A percentile compares a stretch with the other conserved stretches of the same genome.
phyloP scores from a whole-genome alignment of 768 basidiomycete genomes.

The Rhodotorula toruloides region DNA sequence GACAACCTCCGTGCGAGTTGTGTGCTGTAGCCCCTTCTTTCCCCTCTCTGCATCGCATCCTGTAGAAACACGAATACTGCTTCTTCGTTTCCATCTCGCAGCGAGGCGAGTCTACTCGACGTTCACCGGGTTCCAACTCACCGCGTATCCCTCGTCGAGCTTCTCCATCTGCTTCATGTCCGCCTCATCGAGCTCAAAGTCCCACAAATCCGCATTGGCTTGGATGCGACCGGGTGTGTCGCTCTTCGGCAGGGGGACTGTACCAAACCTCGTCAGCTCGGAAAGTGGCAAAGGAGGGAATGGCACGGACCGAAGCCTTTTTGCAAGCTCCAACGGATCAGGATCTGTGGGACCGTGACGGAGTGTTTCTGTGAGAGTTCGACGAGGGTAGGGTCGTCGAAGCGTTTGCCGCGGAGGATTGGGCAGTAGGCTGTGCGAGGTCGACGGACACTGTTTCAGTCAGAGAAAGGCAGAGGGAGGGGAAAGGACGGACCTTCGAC shows the following conservation, averaged over 20 bases:
- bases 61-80: no score
- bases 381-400: conserved; percentile 53
- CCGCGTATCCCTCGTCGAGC: conserved; percentile 66
- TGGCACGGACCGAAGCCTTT: conserved; percentile 41
- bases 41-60: not conserved
- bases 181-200: conserved; percentile 62
- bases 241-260: conserved; percentile 74
- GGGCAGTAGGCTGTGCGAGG: conserved; percentile 62
- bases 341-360: conserved; percentile 49
- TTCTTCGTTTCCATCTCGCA: no score
- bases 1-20: conserved; percentile 12
- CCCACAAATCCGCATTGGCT: conserved; percentile 64
- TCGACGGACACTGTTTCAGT: no score
- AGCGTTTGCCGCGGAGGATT: conserved; percentile 54
- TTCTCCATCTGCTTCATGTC: conserved; percentile 64
- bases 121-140: conserved; percentile 71
- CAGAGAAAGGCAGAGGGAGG: no score
- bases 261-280: not conserved
- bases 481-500: conserved; percentile 53
- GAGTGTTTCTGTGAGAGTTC: conserved; percentile 55
- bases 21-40: not conserved
- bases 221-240: conserved; percentile 63
- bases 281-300: not conserved
- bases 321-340: conserved; percentile 53
- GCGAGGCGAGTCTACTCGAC: conserved; percentile 6